Evolutionary conservation across 176 grass and related monocot species (phyloP).

Genomic region (Chrysopogon serrulatus): DNA sequence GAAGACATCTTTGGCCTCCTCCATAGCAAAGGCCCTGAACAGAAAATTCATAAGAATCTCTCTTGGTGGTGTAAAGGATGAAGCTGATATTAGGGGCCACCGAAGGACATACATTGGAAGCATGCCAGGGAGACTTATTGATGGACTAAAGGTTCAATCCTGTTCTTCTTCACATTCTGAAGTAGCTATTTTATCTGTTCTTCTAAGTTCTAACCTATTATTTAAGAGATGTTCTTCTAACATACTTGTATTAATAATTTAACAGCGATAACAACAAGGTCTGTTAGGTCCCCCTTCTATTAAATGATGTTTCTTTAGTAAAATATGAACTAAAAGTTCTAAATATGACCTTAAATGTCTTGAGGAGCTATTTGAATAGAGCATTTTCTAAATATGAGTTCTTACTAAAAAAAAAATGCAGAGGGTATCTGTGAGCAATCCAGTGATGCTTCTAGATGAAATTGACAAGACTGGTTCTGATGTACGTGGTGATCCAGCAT

Average conservation of each 20-base stretch:
- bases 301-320: background rate
- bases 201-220: background rate
- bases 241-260: background rate
- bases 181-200: slow-evolving; percentile 18
- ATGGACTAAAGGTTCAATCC: slow-evolving; percentile 82
- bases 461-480: slow-evolving; percentile 99
- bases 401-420: slow-evolving; percentile 41
- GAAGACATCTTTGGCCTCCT: slow-evolving; percentile 97
- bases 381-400: background rate
- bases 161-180: slow-evolving; percentile 9
- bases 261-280: background rate
- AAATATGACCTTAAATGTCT: background rate
- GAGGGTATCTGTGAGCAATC: slow-evolving; percentile 95
- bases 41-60: slow-evolving; percentile 98
- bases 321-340: background rate
- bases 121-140: slow-evolving; percentile 97
- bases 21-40: slow-evolving; percentile 82
- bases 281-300: background rate
- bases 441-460: slow-evolving; percentile 99
- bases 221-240: background rate
- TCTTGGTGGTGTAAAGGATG: slow-evolving; percentile 96
- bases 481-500: slow-evolving; percentile 94
- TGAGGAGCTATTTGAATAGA: background rate
- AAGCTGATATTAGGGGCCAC: slow-evolving; percentile 98
- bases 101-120: slow-evolving; percentile 98